Evolutionary conservation across 768 basidiomycete species (phyloP), one percentile per base, ranked within the genome.

Genomic region (Trametes cubensis): DNA sequence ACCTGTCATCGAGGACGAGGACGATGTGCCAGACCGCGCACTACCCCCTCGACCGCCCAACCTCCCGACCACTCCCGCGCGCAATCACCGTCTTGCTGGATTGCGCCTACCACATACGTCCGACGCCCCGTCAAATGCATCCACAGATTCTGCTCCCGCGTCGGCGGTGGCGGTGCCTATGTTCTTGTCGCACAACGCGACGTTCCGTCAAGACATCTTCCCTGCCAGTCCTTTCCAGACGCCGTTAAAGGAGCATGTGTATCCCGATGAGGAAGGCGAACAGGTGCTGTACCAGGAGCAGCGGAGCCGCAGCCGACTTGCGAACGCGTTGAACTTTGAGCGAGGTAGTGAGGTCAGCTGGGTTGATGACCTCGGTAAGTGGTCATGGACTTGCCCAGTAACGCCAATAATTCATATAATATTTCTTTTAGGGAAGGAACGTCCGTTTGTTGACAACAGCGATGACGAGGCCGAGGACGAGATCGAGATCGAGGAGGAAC

Each of bases 201-300:
- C 82, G 17, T 83, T 84, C 26, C 79, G 82, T 61, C 83, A 82
- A 60, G 89, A 90, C 53, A 58, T 73, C 15, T 86, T 86, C 73
- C 83, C 87, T 6, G 83, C 79, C 28, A 92, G 88, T 71, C 89
- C 90, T 15, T 91, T 90, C 67, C 83, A 82, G 13, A 85, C 85
- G 3, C 91, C 89, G 0, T 70, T 89, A 54, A 85, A 83, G 72
- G 91, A 92, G 72, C 79, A 80, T 45, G 73, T 79, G 40, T 72
- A 81, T 51, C 80, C 85, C 23, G 88, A 89, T 18, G 89, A 81
- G 6, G 83, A 92, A 21, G 89, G 87, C 61, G 89, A 91, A 60
- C 80, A 85, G 67, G 85, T 90, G 26, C 64, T 65, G 38, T 72
- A 70, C 50, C 69, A 69, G n/a, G 67, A 73, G 26, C 28, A 69